A percentile compares a stretch with the other conserved stretches of the same genome.
Evolutionary conservation across 2,329 filamentous ascomycete species (phyloP).

Genomic region (Ceratocystis eucalypticola): DNA sequence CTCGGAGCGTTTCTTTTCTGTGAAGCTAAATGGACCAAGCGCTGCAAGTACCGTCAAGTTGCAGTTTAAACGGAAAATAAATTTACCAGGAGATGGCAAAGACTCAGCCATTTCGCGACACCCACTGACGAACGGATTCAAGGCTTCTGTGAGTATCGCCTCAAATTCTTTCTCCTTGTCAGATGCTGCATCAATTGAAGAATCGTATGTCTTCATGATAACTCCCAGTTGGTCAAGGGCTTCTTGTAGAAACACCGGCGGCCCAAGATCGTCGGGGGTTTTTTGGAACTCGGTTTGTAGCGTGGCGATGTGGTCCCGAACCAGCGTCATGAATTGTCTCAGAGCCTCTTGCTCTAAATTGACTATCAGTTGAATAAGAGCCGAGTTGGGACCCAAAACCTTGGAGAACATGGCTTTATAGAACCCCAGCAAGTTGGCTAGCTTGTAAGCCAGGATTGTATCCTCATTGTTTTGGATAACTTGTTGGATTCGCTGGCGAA

Average conservation of each 20-base stretch:
- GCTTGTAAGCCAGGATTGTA: constrained; percentile 72
- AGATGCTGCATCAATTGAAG: constrained; percentile 51
- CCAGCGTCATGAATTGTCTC: constrained; percentile 66
- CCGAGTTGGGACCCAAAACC: constrained; percentile 55
- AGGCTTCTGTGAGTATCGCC: constrained; percentile 59
- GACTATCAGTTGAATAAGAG: constrained; percentile 54
- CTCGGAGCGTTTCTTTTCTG: constrained; percentile 35
- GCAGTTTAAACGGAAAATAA: constrained; percentile 65
- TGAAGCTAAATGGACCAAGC: constrained; percentile 51
- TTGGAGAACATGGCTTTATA: constrained; percentile 77
- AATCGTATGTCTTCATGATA: constrained; percentile 78
- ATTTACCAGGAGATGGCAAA: constrained; percentile 44
- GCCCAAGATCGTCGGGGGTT: constrained; percentile 56
- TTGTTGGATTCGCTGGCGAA: constrained; percentile 83
- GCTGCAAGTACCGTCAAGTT: constrained; percentile 43
- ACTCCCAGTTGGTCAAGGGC: constrained; percentile 63
- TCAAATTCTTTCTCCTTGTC: constrained; percentile 57
- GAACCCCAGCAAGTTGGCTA: constrained; percentile 79
- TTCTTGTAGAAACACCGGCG: constrained; percentile 68
- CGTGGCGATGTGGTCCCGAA: constrained; percentile 65
- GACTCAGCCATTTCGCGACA: constrained; percentile 54
- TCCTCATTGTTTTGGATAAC: constrained; percentile 89
- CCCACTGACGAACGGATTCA: constrained; percentile 74
- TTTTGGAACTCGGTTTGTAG: constrained; percentile 59
- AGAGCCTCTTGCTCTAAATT: constrained; percentile 63